Evolutionary conservation across 768 basidiomycete genomes (phyloP).

Genomic region (Leccinum fibrillosum): DNA sequence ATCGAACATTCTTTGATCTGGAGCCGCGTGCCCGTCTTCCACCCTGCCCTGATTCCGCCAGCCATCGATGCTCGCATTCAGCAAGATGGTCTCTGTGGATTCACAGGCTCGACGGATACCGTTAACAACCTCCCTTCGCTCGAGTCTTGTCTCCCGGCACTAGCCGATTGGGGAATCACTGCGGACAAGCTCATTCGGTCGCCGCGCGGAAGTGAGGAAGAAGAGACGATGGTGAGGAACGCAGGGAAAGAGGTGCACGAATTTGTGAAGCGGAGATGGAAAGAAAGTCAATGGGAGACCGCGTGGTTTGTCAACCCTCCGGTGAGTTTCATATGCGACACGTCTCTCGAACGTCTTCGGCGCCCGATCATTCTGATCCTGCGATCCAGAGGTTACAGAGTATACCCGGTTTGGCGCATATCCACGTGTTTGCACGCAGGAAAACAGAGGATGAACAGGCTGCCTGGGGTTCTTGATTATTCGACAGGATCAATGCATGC

Average conservation of each 20-base stretch:
- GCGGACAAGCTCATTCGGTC: slow-evolving; percentile 57
- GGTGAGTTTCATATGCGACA: slow-evolving; percentile 39
- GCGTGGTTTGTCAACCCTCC: slow-evolving; percentile 92
- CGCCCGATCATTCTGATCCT: neutral
- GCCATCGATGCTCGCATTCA: slow-evolving; percentile 55
- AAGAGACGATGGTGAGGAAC: slow-evolving; percentile 46
- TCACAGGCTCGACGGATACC: slow-evolving; percentile 58
- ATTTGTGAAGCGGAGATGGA: slow-evolving; percentile 68
- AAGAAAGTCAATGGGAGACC: slow-evolving; percentile 77
- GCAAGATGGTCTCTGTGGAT: slow-evolving; percentile 81
- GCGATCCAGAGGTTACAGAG: slow-evolving; percentile 69
- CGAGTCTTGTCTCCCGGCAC: slow-evolving; percentile 53
- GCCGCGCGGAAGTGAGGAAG: slow-evolving; percentile 46
- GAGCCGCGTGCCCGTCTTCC: slow-evolving; percentile 72
- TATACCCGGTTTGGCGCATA: slow-evolving; percentile 74
- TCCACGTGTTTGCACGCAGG: slow-evolving; percentile 79
- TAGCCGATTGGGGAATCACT: slow-evolving; percentile 71
- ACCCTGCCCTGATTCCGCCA: slow-evolving; percentile 50
- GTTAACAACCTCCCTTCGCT: slow-evolving; percentile 61
- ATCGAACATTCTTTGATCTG: slow-evolving; percentile 77
- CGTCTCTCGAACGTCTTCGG: neutral
- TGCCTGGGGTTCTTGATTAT: slow-evolving; percentile 13
- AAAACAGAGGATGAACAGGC: slow-evolving; percentile 34
- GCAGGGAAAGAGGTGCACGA: slow-evolving; percentile 58
- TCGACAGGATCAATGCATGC: neutral